These are phyloP conservation scores for Cordyceps farinosa DNA, from an alignment of 2,329 filamentous ascomycete genomes.

Conservation along the genomic window DNA sequence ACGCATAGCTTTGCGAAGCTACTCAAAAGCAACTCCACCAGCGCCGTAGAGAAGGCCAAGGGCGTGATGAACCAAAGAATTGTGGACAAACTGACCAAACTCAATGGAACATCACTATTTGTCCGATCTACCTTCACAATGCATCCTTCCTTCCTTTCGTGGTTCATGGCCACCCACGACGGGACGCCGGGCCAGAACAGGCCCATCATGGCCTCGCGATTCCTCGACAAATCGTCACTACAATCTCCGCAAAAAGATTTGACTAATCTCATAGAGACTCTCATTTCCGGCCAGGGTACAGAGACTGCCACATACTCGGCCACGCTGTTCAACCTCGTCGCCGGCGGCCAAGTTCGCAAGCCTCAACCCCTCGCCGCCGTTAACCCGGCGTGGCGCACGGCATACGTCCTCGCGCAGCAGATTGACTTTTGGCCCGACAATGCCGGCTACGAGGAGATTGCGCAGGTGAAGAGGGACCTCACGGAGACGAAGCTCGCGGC, in stretches of 20 bases:
- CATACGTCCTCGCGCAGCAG: not conserved
- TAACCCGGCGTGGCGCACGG: slow-evolving; percentile 1
- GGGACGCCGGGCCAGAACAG: not conserved
- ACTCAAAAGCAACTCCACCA: not conserved
- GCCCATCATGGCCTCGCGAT: slow-evolving; percentile 3
- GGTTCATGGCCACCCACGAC: not conserved
- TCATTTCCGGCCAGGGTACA: not conserved
- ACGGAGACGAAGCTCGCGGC: slow-evolving; percentile 4
- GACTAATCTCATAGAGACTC: not conserved
- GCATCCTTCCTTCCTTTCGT: not conserved
- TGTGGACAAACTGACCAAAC: not conserved
- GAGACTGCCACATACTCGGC: not conserved
- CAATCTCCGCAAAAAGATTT: not conserved
- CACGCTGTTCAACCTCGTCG: slow-evolving; percentile 2
- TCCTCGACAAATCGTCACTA: not conserved
- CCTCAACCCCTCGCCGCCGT: not conserved
- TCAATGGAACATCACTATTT: not conserved
- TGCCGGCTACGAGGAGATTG: not conserved
- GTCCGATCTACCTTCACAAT: not conserved
- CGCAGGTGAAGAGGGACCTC: not conserved
- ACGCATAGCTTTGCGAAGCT: slow-evolving; percentile 1
- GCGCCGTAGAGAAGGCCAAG: not conserved
- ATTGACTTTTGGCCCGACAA: not conserved
- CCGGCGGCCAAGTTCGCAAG: not conserved
- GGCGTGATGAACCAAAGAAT: not conserved